phyloP scores from a whole-genome alignment of 352 stramenopile species.

The Pythium plurisporium region DNA sequence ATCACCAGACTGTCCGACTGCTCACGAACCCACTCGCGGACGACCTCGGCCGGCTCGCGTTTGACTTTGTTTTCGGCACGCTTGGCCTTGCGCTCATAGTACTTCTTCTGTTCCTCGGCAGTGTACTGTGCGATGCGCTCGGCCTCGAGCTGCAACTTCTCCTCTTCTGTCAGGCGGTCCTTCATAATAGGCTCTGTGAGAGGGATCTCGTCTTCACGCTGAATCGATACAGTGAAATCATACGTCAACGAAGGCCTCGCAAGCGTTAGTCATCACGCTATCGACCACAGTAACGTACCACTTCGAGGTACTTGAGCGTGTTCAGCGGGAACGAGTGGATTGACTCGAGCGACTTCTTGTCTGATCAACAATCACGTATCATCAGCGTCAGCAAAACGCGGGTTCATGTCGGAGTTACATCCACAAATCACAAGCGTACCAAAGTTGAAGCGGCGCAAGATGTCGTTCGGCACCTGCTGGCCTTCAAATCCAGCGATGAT shows the following conservation, averaged over 20 bases:
- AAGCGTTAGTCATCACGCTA: too few species aligned
- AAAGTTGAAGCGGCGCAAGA: slow-evolving; percentile 84
- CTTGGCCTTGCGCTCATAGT: slow-evolving; percentile 74
- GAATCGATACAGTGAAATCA: background rate
- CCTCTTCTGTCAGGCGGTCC: slow-evolving; percentile 53
- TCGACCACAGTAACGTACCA: too few species aligned
- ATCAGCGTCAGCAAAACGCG: too few species aligned
- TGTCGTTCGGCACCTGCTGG: slow-evolving; percentile 69
- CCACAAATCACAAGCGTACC: slow-evolving; percentile 30
- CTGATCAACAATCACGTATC: slow-evolving; percentile 20
- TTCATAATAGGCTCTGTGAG: slow-evolving; percentile 36
- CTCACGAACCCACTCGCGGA: slow-evolving; percentile 64
- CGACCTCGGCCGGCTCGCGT: slow-evolving; percentile 56
- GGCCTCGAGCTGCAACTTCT: slow-evolving; percentile 51
- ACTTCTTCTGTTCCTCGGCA: slow-evolving; percentile 68
- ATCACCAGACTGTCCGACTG: slow-evolving; percentile 88
- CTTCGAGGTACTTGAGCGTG: slow-evolving; percentile 39
- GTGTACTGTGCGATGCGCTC: slow-evolving; percentile 85
- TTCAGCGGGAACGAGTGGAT: slow-evolving; percentile 77
- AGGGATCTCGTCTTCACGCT: slow-evolving; percentile 54
- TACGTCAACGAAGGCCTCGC: too few species aligned
- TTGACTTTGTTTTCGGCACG: slow-evolving; percentile 75
- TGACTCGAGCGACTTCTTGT: slow-evolving; percentile 64
- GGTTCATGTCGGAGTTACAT: too few species aligned
- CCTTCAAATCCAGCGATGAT: slow-evolving; percentile 73